Percentiles rank a stretch among this genome's conserved stretches.
Evolutionary conservation across 805 yeast genomes (phyloP).

Genomic region (Wickerhamiella bombiphila): DNA sequence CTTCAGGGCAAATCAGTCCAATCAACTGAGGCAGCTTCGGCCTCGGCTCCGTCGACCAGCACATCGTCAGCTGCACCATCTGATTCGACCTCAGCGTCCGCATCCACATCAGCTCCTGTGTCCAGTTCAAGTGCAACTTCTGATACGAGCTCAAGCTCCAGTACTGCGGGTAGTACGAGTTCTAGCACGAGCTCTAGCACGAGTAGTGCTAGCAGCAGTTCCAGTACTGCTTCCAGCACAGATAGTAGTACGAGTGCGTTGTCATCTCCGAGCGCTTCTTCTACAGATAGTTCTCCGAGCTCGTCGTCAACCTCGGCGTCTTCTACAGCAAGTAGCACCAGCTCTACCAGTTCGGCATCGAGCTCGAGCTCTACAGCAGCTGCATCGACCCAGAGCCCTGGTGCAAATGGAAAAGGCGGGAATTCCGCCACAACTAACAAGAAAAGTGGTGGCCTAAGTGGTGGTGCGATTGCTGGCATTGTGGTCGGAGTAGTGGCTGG

Average conservation of each 20-base stretch:
- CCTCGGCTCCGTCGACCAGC: conserved; percentile 18
- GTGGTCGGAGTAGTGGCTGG: conserved; percentile 42
- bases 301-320: not conserved
- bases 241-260: not conserved
- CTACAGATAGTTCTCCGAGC: not conserved
- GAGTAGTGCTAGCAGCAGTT: not conserved
- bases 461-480: conserved; percentile 48
- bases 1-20: conserved; percentile 8
- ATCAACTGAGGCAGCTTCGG: conserved; percentile 21
- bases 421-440: conserved; percentile 14
- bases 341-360: conserved; percentile 1
- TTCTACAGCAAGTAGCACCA: not conserved
- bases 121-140: not conserved
- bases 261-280: not conserved
- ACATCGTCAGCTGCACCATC: not conserved
- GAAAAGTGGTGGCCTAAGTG: conserved; percentile 14
- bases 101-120: not conserved
- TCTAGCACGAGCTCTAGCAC: not conserved
- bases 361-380: not conserved
- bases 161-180: conserved; percentile 7
- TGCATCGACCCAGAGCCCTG: not conserved
- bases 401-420: not conserved
- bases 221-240: conserved; percentile 2
- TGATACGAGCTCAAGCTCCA: conserved; percentile 15
- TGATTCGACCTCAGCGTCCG: not conserved